Conservation (phyloP, 768 basidiomycete genomes). For the Xanthoconium purpureum region DNA sequence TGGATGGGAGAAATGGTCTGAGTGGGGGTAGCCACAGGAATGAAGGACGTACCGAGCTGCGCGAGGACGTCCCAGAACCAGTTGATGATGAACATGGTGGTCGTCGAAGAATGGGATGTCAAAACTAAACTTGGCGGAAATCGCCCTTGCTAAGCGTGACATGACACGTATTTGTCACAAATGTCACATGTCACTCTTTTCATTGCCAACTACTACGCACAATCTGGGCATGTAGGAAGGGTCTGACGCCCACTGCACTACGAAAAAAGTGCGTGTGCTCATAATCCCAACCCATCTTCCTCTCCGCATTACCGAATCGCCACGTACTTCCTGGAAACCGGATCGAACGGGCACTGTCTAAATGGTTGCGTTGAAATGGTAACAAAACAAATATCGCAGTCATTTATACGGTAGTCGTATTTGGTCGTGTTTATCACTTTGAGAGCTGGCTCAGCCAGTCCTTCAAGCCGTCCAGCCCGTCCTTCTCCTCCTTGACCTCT, state of each 20-base stretch:
- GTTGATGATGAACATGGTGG: conserved; percentile 77
- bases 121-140: conserved; percentile 2
- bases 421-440: conserved; percentile 28
- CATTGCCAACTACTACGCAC: not conserved
- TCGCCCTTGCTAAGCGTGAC: conserved; percentile 8
- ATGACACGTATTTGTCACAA: conserved; percentile 14
- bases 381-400: not conserved
- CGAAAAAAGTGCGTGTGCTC: conserved; percentile 50
- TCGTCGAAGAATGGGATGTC: conserved; percentile 24
- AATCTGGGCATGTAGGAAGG: conserved; percentile 49
- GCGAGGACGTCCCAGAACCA: conserved; percentile 98
- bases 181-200: not conserved
- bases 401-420: conserved; percentile 20
- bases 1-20: conserved; percentile 28
- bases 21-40: not conserved
- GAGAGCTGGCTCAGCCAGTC: conserved; percentile 46
- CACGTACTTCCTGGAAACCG: conserved; percentile 44
- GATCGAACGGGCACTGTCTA: conserved; percentile 72
- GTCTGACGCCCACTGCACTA: conserved; percentile 65
- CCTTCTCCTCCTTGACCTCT: conserved; percentile 30
- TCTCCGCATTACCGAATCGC: conserved; percentile 74
- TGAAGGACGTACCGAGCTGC: conserved; percentile 68
- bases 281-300: conserved; percentile 51
- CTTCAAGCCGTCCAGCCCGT: conserved; percentile 42
- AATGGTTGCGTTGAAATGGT: conserved; percentile 49